Conservation (phyloP, 2,329 filamentous ascomycete species). For the Aspergillus clavatus region DNA sequence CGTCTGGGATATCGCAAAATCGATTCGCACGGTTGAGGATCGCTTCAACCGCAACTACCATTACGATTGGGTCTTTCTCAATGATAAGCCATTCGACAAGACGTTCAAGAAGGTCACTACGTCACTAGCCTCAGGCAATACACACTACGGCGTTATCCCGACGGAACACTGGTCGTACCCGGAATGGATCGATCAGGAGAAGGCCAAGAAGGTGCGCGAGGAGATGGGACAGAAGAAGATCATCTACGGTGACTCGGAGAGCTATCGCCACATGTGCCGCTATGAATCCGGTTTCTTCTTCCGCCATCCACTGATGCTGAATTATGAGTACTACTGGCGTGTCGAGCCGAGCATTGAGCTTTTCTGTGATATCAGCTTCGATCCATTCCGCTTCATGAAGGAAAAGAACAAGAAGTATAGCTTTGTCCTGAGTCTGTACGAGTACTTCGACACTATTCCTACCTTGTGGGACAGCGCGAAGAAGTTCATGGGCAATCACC, state of each 20-base stretch:
- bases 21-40: slow-evolving; percentile 94
- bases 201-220: slow-evolving; percentile 81
- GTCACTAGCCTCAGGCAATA: slow-evolving; percentile 85
- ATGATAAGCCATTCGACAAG: slow-evolving; percentile 90
- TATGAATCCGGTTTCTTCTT: slow-evolving; percentile 99
- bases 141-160: slow-evolving; percentile 84
- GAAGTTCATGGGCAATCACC: slow-evolving; percentile 86
- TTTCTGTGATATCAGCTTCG: slow-evolving; percentile 91
- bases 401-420: slow-evolving; percentile 98
- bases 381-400: slow-evolving; percentile 94
- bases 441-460: slow-evolving; percentile 93
- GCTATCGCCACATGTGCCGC: slow-evolving; percentile 98
- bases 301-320: slow-evolving; percentile 84
- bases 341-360: slow-evolving; percentile 96
- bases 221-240: slow-evolving; percentile 94
- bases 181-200: slow-evolving; percentile 90
- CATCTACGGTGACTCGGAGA: slow-evolving; percentile 95
- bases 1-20: slow-evolving; percentile 93
- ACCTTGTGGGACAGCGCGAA: slow-evolving; percentile 94
- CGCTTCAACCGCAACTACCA: slow-evolving; percentile 95
- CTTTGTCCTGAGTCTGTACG: slow-evolving; percentile 91
- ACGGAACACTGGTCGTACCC: slow-evolving; percentile 97
- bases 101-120: slow-evolving; percentile 89
- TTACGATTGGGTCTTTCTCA: slow-evolving; percentile 99
- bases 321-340: slow-evolving; percentile 99